A percentile compares a stretch with the other conserved stretches of the same genome.
phyloP scores from a whole-genome alignment of 1,284 basidiomycete species.

The Rhodotorula sp. region DNA sequence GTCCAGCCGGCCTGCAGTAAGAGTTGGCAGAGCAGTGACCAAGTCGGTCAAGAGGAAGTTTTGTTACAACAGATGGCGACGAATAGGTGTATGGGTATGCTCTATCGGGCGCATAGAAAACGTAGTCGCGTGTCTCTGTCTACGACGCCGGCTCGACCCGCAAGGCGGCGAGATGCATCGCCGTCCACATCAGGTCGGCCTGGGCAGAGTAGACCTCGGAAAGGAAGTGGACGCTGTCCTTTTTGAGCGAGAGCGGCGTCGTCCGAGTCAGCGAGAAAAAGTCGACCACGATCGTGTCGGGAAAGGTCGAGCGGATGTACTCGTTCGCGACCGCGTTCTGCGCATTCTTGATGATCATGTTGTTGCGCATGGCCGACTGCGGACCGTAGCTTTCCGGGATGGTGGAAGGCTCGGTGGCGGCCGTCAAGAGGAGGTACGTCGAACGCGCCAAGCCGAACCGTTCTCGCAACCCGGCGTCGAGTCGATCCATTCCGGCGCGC shows the following conservation, averaged over 20 bases:
- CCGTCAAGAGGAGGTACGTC: neutral
- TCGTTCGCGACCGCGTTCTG: constrained; percentile 1
- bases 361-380: constrained; percentile 4
- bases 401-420: constrained; percentile 1
- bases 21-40: too few species aligned
- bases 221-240: neutral
- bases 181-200: neutral
- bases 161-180: neutral
- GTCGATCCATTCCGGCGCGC: neutral
- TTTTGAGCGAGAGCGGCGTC: neutral
- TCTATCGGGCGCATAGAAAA: neutral
- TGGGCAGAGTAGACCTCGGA: neutral
- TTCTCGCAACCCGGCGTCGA: neutral
- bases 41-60: too few species aligned
- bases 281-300: neutral
- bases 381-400: neutral
- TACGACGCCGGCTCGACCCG: neutral
- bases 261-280: neutral
- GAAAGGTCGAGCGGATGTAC: neutral
- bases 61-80: too few species aligned
- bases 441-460: neutral
- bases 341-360: neutral
- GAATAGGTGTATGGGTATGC: too few species aligned
- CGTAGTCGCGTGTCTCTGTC: neutral
- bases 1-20: too few species aligned